These are phyloP conservation scores for Gracilariopsis chorda DNA, from an alignment of 23 red algal genomes.

Conservation along the genomic window DNA sequence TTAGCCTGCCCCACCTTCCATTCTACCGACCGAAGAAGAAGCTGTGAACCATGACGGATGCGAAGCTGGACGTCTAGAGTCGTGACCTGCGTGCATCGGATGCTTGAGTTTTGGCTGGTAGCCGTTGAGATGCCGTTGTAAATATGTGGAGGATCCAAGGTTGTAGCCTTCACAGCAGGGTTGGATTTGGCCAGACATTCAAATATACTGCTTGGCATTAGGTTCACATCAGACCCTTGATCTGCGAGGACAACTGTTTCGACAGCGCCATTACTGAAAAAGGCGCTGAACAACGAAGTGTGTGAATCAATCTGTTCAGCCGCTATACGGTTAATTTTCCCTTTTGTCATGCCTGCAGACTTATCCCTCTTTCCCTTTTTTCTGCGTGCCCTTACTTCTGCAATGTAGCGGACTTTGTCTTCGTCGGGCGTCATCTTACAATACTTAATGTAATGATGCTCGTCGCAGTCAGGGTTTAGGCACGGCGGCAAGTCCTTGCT, in stretches of 20 bases:
- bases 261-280: not conserved
- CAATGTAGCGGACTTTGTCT: no score
- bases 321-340: constrained; percentile 5
- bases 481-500: not conserved
- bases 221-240: constrained; percentile 10
- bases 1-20: constrained; percentile 18
- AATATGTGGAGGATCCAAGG: not conserved
- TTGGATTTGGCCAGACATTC: not conserved
- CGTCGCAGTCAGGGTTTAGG: constrained; percentile 11
- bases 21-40: not conserved
- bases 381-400: not conserved
- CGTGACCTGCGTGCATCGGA: not conserved
- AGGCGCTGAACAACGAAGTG: not conserved
- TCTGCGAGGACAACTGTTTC: not conserved
- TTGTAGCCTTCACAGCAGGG: not conserved
- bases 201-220: not conserved
- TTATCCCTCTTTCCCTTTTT: not conserved
- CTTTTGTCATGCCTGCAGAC: not conserved
- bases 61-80: not conserved
- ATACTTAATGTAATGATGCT: not conserved
- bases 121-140: not conserved
- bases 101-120: not conserved
- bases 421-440: not conserved
- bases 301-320: constrained; percentile 1
- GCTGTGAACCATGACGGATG: constrained; percentile 19